These are phyloP conservation scores for Aspergillus asperescens DNA, from an alignment of 495 filamentous ascomycete genomes.

Conservation along the genomic window DNA sequence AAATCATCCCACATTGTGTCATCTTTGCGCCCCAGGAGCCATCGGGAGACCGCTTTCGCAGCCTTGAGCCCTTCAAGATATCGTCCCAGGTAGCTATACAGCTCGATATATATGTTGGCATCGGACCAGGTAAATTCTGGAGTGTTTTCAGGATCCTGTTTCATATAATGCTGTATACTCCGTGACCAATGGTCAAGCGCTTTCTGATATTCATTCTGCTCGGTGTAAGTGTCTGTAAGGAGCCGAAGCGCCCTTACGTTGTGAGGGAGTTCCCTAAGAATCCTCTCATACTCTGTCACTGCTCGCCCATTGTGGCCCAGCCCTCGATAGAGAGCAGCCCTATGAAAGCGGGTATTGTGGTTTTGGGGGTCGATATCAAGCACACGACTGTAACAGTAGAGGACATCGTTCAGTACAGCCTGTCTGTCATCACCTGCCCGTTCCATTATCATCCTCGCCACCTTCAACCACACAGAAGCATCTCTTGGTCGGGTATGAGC, in stretches of 20 bases:
- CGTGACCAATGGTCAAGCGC: conserved; percentile 57
- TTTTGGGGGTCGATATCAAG: conserved; percentile 56
- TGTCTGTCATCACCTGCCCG: conserved; percentile 49
- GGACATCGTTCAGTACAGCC: conserved; percentile 49
- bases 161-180: conserved; percentile 52
- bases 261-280: conserved; percentile 54
- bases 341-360: conserved; percentile 54
- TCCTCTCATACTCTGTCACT: conserved; percentile 55
- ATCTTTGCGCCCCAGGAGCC: conserved; percentile 69
- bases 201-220: conserved; percentile 49
- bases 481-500: conserved; percentile 68
- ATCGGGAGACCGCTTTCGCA: conserved; percentile 67
- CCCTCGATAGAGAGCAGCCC: conserved; percentile 55
- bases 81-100: conserved; percentile 58
- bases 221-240: conserved; percentile 60
- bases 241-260: conserved; percentile 57
- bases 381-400: conserved; percentile 66
- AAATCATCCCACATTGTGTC: conserved; percentile 79
- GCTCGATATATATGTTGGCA: conserved; percentile 74
- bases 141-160: conserved; percentile 41
- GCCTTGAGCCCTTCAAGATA: conserved; percentile 59
- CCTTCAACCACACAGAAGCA: conserved; percentile 59
- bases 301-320: conserved; percentile 53
- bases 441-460: conserved; percentile 62
- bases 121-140: conserved; percentile 73